Percentiles rank a stretch among this genome's conserved stretches.
phyloP scores from a whole-genome alignment of 495 filamentous ascomycete species.

The Penicillium roqueforti region DNA sequence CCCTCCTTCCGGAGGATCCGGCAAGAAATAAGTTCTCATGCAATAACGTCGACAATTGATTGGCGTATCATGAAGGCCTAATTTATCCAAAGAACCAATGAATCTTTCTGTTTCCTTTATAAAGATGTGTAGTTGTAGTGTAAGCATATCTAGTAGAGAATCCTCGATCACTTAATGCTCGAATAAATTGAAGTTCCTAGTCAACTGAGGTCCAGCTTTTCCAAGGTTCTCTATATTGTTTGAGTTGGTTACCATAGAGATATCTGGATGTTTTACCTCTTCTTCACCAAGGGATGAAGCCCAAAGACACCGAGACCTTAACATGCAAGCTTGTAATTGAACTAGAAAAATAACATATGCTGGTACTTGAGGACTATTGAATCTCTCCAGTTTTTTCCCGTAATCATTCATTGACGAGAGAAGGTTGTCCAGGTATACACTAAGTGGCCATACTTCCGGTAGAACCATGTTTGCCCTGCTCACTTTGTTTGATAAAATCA shows the following conservation, averaged over 20 bases:
- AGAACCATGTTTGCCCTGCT: neutral
- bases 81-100: neutral
- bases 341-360: neutral
- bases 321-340: neutral
- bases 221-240: neutral
- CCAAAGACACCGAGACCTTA: neutral
- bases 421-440: neutral
- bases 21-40: conserved; percentile 16
- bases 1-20: conserved; percentile 15
- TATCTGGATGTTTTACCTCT: neutral
- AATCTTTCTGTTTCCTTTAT: neutral
- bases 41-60: neutral
- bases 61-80: neutral
- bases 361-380: neutral
- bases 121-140: neutral
- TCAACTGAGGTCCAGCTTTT: neutral
- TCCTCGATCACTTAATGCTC: neutral
- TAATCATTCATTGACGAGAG: neutral
- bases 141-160: neutral
- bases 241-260: neutral
- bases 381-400: neutral
- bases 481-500: neutral
- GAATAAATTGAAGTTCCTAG: too few species aligned
- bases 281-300: neutral
- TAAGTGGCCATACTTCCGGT: neutral